These are phyloP conservation scores for Boletus sp. DNA, from an alignment of 768 basidiomycete genomes.

Conservation along the genomic window DNA sequence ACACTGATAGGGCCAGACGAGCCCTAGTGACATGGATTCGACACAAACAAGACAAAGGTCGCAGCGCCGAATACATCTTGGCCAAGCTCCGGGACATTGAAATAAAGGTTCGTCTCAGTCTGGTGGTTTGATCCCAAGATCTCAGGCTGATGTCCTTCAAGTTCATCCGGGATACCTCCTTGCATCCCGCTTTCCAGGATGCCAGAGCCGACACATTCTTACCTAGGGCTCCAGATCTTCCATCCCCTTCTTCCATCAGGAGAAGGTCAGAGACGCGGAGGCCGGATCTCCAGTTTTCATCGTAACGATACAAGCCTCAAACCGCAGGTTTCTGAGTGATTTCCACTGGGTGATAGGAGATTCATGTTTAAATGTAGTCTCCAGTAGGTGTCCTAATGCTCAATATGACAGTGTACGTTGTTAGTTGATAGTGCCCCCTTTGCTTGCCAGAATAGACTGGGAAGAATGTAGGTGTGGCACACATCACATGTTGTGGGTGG, in stretches of 20 bases:
- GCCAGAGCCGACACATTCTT: conserved; percentile 31
- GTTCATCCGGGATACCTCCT: conserved; percentile 29
- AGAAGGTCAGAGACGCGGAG: background rate
- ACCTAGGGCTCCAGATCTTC: conserved; percentile 26
- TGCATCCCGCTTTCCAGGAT: conserved; percentile 31
- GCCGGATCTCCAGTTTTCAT: too few relatives aligned
- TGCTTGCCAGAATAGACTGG: too few relatives aligned
- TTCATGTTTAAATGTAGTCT: too few relatives aligned
- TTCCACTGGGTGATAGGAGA: too few relatives aligned
- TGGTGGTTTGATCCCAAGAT: background rate
- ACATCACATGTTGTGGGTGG: too few relatives aligned
- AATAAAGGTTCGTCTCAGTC: conserved; percentile 19
- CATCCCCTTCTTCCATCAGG: conserved; percentile 13
- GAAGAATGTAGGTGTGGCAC: too few relatives aligned
- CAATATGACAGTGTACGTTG: too few relatives aligned
- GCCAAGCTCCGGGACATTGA: conserved; percentile 28
- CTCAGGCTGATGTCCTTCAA: conserved; percentile 4
- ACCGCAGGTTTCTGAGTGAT: too few relatives aligned
- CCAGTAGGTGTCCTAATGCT: too few relatives aligned
- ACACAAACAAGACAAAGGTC: conserved; percentile 29
- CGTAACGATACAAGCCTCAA: too few relatives aligned
- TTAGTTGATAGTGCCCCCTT: too few relatives aligned
- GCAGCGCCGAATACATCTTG: conserved; percentile 30
- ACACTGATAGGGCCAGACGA: conserved; percentile 24
- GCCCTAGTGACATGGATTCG: conserved; percentile 32